Evolutionary conservation across 768 basidiomycete species (phyloP).

Genomic region (Termitomyces sp.): DNA sequence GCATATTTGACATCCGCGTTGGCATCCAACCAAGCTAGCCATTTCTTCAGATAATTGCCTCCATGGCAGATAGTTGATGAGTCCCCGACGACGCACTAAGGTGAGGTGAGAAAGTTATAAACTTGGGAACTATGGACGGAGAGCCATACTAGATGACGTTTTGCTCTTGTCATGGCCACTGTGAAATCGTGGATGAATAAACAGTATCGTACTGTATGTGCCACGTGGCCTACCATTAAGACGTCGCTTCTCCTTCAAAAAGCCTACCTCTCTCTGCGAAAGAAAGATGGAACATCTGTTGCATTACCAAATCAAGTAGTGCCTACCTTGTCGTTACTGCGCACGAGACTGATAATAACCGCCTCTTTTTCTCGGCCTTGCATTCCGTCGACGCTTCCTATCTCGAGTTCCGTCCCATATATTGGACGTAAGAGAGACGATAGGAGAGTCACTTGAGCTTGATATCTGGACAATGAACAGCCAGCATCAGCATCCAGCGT

Average conservation of each 20-base stretch:
- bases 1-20: conserved; percentile 91
- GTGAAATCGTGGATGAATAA: conserved; percentile 3
- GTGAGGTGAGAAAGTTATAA: neutral
- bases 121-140: neutral
- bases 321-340: conserved; percentile 79
- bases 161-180: conserved; percentile 93
- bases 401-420: conserved; percentile 73
- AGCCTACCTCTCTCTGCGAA: conserved; percentile 81
- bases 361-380: conserved; percentile 97
- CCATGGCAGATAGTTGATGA: conserved; percentile 89
- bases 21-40: conserved; percentile 88
- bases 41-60: conserved; percentile 77
- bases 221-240: conserved; percentile 65
- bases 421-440: conserved; percentile 69
- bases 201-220: neutral
- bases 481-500: neutral
- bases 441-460: conserved; percentile 88
- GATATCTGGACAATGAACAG: conserved; percentile 56
- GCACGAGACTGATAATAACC: conserved; percentile 86
- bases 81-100: conserved; percentile 89
- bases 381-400: conserved; percentile 95
- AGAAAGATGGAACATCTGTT: neutral
- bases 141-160: conserved; percentile 73
- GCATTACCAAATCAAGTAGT: neutral
- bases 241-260: conserved; percentile 87